A percentile compares a stretch with the other conserved stretches of the same genome.
Evolutionary conservation across 176 grass and related monocot genomes (phyloP).

Genomic region (Oryza brachyantha): DNA sequence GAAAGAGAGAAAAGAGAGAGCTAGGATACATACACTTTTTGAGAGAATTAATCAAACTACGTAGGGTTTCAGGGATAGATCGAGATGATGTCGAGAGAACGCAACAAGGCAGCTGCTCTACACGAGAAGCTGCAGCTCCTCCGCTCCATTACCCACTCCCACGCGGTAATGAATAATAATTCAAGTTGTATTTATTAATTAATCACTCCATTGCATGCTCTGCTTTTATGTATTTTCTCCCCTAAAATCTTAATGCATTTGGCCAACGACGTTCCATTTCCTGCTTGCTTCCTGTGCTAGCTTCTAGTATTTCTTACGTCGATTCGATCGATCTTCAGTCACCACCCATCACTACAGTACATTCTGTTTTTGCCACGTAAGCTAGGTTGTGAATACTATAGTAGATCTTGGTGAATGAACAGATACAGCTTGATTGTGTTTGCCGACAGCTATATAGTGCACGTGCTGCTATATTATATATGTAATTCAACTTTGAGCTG

Average conservation of each 20-base stretch:
- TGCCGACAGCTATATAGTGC: not conserved
- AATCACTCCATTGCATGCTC: not conserved
- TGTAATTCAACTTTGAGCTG: not conserved
- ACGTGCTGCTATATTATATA: not conserved
- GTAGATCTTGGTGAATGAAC: not conserved
- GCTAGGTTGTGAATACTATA: not conserved
- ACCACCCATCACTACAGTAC: not conserved
- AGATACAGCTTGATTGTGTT: not conserved
- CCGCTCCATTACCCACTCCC: slow-evolving; percentile 78
- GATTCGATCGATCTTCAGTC: too few relatives aligned
- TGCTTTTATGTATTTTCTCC: too few relatives aligned
- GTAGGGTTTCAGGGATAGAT: too few relatives aligned
- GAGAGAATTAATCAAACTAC: too few relatives aligned
- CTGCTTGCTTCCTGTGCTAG: too few relatives aligned
- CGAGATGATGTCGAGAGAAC: slow-evolving; percentile 70
- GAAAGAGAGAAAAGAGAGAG: not conserved
- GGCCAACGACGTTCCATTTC: too few relatives aligned
- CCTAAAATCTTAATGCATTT: too few relatives aligned
- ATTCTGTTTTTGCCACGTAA: not conserved
- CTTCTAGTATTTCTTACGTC: not conserved
- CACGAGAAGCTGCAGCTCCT: slow-evolving; percentile 83
- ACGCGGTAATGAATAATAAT: too few relatives aligned
- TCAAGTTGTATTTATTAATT: too few relatives aligned
- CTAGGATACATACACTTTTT: not conserved
- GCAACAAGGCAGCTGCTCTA: slow-evolving; percentile 61